Percentiles rank a stretch among this genome's conserved stretches.
These are phyloP conservation scores for Zygoascus ofunaensis DNA, from an alignment of 805 yeast species.

Conservation along the genomic window DNA sequence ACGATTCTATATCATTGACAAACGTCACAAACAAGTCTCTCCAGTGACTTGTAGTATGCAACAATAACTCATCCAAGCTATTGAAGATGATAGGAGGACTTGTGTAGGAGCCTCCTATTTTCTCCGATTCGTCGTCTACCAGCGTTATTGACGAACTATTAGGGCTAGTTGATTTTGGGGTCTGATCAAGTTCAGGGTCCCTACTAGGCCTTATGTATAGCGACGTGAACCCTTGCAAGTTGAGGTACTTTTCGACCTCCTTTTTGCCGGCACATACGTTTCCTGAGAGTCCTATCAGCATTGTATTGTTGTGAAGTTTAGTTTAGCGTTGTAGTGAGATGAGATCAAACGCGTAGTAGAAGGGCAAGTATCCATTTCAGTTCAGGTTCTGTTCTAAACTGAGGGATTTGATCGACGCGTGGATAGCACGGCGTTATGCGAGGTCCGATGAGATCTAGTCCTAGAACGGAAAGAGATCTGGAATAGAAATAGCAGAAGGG, in stretches of 20 bases:
- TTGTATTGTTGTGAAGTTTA: slow-evolving; percentile 18
- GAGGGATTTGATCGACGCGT: too few species aligned
- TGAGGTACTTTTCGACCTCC: slow-evolving; percentile 51
- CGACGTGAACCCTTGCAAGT: slow-evolving; percentile 42
- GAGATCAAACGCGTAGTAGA: too few species aligned
- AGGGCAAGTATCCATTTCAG: too few species aligned
- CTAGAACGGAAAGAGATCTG: too few species aligned
- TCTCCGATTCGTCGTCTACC: slow-evolving; percentile 16
- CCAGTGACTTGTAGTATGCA: slow-evolving; percentile 62
- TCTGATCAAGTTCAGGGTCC: slow-evolving; percentile 10
- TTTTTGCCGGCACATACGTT: slow-evolving; percentile 58
- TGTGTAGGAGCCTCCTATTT: neutral
- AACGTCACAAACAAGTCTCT: slow-evolving; percentile 50
- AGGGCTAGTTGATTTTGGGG: neutral
- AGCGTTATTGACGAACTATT: slow-evolving; percentile 5
- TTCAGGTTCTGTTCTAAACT: too few species aligned
- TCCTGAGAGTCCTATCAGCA: slow-evolving; percentile 74
- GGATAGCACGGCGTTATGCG: too few species aligned
- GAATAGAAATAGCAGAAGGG: too few species aligned
- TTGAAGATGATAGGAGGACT: slow-evolving; percentile 26
- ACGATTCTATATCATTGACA: slow-evolving; percentile 35
- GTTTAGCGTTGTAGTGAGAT: too few species aligned
- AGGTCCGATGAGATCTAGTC: too few species aligned
- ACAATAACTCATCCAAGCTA: slow-evolving; percentile 39
- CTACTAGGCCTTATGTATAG: slow-evolving; percentile 14